Percentiles rank a stretch among this genome's conserved stretches.
These are phyloP conservation scores for Pseudocercospora macadamiae DNA, from an alignment of 2,329 filamentous ascomycete genomes.

Conservation along the genomic window DNA sequence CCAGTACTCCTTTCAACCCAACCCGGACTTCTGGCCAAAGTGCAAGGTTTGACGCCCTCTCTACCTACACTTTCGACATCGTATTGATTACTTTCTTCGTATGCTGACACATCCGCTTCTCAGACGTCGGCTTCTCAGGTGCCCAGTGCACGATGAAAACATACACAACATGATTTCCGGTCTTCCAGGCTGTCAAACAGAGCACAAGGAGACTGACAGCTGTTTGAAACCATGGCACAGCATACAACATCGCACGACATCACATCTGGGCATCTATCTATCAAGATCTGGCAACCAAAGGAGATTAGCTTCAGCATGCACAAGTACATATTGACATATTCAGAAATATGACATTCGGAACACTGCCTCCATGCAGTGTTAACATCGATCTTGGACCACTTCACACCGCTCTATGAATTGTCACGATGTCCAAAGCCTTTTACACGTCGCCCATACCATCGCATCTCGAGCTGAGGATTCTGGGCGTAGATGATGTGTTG, in stretches of 20 bases:
- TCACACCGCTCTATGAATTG: not conserved
- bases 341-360: not conserved
- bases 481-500: not conserved
- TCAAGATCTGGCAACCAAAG: not conserved
- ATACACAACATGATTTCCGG: not conserved
- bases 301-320: not conserved
- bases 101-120: not conserved
- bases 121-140: not conserved
- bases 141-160: not conserved
- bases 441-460: not conserved
- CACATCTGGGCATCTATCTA: not conserved
- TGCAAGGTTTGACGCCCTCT: slow-evolving; percentile 8
- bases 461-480: not conserved
- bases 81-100: not conserved
- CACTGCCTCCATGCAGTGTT: not conserved
- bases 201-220: not conserved
- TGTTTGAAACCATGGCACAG: not conserved
- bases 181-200: not conserved
- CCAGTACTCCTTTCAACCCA: slow-evolving; percentile 18
- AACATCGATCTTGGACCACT: not conserved
- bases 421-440: not conserved
- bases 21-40: slow-evolving; percentile 16
- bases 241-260: not conserved
- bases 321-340: not conserved
- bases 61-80: not conserved